Percentiles rank a stretch among this genome's conserved stretches.
Evolutionary conservation across 495 filamentous ascomycete species (phyloP).

Genomic region (Staphylotrichum longicolle): DNA sequence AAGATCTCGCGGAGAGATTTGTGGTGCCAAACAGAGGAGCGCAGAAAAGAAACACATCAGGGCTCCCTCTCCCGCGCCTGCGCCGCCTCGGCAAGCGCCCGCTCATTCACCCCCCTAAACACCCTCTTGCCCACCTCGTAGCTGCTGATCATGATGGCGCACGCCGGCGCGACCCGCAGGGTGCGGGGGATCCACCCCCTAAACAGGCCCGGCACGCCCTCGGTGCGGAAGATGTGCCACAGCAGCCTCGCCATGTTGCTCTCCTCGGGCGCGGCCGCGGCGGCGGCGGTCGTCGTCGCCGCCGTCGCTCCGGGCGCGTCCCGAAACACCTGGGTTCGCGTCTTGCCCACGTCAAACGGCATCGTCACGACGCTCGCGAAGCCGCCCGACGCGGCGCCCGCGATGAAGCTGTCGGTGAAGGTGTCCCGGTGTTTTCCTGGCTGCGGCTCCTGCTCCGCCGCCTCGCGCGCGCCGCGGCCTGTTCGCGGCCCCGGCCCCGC

Average conservation of each 20-base stretch:
- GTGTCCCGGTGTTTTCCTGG: conserved; percentile 60
- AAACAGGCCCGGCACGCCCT: conserved; percentile 79
- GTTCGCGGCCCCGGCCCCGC: not conserved
- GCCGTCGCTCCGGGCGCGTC: conserved; percentile 30
- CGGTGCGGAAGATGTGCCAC: conserved; percentile 80
- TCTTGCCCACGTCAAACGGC: conserved; percentile 97
- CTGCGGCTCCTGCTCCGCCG: conserved; percentile 50
- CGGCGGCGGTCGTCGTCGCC: conserved; percentile 17
- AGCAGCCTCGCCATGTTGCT: conserved; percentile 73
- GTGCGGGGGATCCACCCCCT: conserved; percentile 87
- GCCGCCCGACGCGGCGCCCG: conserved; percentile 77
- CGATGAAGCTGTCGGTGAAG: conserved; percentile 84
- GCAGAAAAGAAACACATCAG: not conserved
- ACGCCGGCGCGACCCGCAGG: conserved; percentile 91
- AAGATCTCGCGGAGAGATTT: too few species aligned
- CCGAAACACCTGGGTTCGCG: conserved; percentile 77
- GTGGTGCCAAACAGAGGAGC: too few species aligned
- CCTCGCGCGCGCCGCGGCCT: conserved; percentile 23
- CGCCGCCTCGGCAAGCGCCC: conserved; percentile 34
- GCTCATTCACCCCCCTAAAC: conserved; percentile 75
- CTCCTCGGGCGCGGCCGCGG: conserved; percentile 59
- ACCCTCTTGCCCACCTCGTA: conserved; percentile 95
- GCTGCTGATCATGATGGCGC: conserved; percentile 99
- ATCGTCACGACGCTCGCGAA: conserved; percentile 88
- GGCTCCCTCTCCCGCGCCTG: not conserved